Conservation (phyloP, 2,329 filamentous ascomycete species). For the Fusarium continuum region DNA sequence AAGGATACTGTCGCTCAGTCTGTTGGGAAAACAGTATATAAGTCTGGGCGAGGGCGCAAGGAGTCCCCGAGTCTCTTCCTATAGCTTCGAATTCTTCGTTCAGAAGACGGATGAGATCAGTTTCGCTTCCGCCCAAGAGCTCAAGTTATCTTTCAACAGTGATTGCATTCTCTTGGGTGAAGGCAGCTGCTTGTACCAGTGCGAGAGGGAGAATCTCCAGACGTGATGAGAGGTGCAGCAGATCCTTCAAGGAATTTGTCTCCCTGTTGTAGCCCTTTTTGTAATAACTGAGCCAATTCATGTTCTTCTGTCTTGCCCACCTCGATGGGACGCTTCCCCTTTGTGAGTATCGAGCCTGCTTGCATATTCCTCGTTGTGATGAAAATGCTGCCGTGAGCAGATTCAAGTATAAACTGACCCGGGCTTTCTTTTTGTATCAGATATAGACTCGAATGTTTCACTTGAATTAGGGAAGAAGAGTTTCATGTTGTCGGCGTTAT, state of each 20-base stretch:
- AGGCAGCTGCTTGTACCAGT: constrained; percentile 48
- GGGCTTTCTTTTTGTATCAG: rapidly evolving
- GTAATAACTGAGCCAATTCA: constrained; percentile 42
- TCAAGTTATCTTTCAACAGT: constrained; percentile 41
- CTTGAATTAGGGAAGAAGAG: constrained; percentile 9
- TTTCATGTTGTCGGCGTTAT: constrained; percentile 36
- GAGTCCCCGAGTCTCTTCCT: constrained; percentile 42
- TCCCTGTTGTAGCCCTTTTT: constrained; percentile 11
- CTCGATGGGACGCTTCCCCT: constrained; percentile 36
- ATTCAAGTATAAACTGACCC: constrained; percentile 41
- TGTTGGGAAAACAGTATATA: constrained; percentile 51
- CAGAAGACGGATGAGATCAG: constrained; percentile 35
- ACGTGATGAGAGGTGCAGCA: constrained; percentile 34
- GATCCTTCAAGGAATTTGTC: not conserved
- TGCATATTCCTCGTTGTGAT: constrained; percentile 50
- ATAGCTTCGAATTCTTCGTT: constrained; percentile 45
- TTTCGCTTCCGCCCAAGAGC: constrained; percentile 29
- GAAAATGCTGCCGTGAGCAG: constrained; percentile 44
- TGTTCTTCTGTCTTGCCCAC: constrained; percentile 43
- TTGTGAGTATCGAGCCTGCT: constrained; percentile 37
- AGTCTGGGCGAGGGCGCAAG: constrained; percentile 43
- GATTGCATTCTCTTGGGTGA: constrained; percentile 46
- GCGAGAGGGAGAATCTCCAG: constrained; percentile 49
- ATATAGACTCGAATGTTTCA: rapidly evolving
- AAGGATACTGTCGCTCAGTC: constrained; percentile 35